Base-by-base conservation (phyloP, 2,329 filamentous ascomycete species). In the Exophiala sideris region DNA sequence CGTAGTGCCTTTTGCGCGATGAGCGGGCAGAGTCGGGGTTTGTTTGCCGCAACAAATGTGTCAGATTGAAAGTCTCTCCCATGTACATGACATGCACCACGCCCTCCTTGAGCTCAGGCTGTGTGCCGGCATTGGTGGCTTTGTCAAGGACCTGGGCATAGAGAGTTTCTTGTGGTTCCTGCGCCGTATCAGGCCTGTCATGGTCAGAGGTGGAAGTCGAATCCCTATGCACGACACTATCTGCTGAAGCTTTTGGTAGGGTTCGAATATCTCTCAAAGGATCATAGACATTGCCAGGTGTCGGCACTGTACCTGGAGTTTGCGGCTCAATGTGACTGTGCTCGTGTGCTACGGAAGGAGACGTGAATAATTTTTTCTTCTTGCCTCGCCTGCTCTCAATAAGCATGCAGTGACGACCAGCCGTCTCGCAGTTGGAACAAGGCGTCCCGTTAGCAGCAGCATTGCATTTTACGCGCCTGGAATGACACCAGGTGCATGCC, bases 401-500 rank as follows among this genome's bases (percentile, higher is more conserved):
- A 14, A 65, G 39, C 29, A 63, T 59, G 45, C 64, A 65, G 14
- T 50, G 42, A 40, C 48, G 60, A 51, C 35, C 58, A 39, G 40
- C 48, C 4, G 34, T 49, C 45, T 58, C 56, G 44, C 64, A 66
- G 41, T 66, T 60, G 47, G 60, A 65, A 48, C 64, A 66, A 2
- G 63, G 64, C 40, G 58, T 60, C 10, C 58, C 54, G 3, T 57
- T 54, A 2, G 50, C 59, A 3, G 49, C 57, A 8, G 56, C 63
- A 60, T 66, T 63, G 40, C 64, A 65, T 44, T 63, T 65, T 24
- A 66, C 64, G 8, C 63, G 62, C 24, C 63, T 36, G 3, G 59
- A 55, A 48, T 66, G 61, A 45, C 64, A 66, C 36, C 60, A 58
- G 40, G 63, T 66, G 42, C 64, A 66, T 12, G 64, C 62, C 14